phyloP scores from a whole-genome alignment of 1,284 basidiomycete species.

The Trametes sp. region DNA sequence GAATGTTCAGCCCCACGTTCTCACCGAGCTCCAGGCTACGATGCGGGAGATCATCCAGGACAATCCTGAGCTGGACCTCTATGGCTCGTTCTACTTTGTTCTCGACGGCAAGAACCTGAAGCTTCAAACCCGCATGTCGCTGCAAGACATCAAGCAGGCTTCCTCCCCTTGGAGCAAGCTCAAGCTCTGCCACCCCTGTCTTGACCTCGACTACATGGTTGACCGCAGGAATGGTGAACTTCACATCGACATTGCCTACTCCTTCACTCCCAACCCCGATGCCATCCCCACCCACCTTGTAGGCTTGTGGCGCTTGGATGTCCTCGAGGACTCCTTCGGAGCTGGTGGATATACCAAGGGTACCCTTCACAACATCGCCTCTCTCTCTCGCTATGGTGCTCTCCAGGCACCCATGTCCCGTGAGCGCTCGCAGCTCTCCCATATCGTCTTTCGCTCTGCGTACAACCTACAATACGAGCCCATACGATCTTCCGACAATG shows the following conservation, averaged over 20 bases:
- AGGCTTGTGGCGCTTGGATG: not conserved
- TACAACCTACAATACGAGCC: slow-evolving; percentile 6
- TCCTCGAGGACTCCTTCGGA: not conserved
- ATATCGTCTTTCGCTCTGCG: slow-evolving; percentile 1
- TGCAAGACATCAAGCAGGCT: not conserved
- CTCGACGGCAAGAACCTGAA: slow-evolving; percentile 8
- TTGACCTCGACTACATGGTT: slow-evolving; percentile 6
- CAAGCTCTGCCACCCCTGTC: not conserved
- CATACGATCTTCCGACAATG: not conserved
- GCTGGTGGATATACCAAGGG: not conserved
- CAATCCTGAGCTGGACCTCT: not conserved
- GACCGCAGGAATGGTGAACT: slow-evolving; percentile 1
- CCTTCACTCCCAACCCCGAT: not conserved
- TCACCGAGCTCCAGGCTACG: not conserved
- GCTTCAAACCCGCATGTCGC: not conserved
- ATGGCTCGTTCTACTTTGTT: slow-evolving; percentile 7
- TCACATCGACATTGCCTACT: not conserved
- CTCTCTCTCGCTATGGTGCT: not conserved
- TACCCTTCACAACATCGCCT: not conserved
- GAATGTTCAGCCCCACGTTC: not conserved
- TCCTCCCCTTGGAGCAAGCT: not conserved
- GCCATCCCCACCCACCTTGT: not conserved
- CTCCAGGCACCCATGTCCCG: not conserved
- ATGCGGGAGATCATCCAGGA: not conserved
- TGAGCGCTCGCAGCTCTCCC: not conserved